Evolutionary conservation across 257 asterid genomes (phyloP), one percentile per base, ranked within the genome.

Genomic region (Linderniella brevidens): DNA sequence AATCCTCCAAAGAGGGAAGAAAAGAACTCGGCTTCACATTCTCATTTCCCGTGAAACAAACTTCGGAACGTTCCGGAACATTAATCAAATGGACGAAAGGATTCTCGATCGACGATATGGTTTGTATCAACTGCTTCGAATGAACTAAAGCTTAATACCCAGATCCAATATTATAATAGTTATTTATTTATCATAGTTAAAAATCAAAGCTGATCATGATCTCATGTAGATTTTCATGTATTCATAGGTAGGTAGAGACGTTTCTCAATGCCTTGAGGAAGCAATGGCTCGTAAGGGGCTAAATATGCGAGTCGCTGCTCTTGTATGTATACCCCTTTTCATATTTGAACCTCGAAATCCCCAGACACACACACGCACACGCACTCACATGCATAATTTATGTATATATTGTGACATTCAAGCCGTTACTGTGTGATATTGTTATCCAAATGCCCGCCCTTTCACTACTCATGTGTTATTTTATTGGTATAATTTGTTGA

Each of bases 71-170:
- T 0, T 77, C 94, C 13, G 96, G 96, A 61, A 66, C 67, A 55
- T 64, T 86, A 48, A 73, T 82, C 38, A 76, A 77, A 63, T 82
- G 86, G 94, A 79, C 96, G 0, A 79, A 86, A 66, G 96, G 92
- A 48, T 86, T 86, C 49, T 64, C 77, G 4, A 71, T 86, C 35
- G 64, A 65, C 36, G 92, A 82, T 62, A 67, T 36, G 93, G 96
- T 86, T 49, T 64, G 94, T 68, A n/a, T n/a, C n/a, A n/a, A n/a
- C n/a, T n/a, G n/a, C n/a, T n/a, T n/a, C n/a, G n/a, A n/a, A n/a
- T n/a, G n/a, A n/a, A n/a, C n/a, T n/a, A n/a, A n/a, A n/a, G n/a
- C n/a, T n/a, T n/a, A n/a, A n/a, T n/a, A n/a, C n/a, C n/a, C n/a
- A n/a, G n/a, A n/a, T n/a, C n/a, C n/a, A 25, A 25, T 45, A 5